Conservation (phyloP, 2,329 filamentous ascomycete genomes). For the Lachnellula suecica region DNA sequence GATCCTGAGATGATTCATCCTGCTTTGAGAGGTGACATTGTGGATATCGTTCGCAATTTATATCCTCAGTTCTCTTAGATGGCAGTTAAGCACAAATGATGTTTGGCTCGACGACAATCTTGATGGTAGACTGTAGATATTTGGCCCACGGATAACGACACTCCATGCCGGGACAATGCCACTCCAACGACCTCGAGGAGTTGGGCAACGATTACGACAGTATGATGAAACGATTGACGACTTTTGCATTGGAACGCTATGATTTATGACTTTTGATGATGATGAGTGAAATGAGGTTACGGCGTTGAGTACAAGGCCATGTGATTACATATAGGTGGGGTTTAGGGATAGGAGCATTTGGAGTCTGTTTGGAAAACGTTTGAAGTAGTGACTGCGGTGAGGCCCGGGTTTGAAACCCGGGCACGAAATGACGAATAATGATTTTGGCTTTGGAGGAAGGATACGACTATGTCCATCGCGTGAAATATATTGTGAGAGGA, state of each 20-base stretch:
- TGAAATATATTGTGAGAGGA: too few species aligned
- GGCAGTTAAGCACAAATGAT: background rate
- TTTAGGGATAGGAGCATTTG: too few species aligned
- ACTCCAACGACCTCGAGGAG: background rate
- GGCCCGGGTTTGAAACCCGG: too few species aligned
- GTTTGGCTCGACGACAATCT: background rate
- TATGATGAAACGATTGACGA: background rate
- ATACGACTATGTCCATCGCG: too few species aligned
- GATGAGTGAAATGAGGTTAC: background rate
- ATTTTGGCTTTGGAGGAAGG: too few species aligned
- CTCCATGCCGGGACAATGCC: background rate
- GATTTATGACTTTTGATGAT: background rate
- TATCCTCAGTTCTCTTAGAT: constrained; percentile 11
- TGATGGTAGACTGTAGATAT: background rate
- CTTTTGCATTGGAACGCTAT: background rate
- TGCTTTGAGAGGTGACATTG: constrained; percentile 10
- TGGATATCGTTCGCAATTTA: constrained; percentile 8
- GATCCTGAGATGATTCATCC: constrained; percentile 10
- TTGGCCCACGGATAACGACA: background rate
- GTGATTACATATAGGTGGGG: too few species aligned
- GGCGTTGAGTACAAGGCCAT: background rate
- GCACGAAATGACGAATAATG: too few species aligned
- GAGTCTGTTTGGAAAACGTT: too few species aligned
- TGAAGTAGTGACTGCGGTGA: too few species aligned
- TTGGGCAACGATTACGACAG: background rate